phyloP scores from a whole-genome alignment of 163 green algal species.

The Scenedesmus sp. region DNA sequence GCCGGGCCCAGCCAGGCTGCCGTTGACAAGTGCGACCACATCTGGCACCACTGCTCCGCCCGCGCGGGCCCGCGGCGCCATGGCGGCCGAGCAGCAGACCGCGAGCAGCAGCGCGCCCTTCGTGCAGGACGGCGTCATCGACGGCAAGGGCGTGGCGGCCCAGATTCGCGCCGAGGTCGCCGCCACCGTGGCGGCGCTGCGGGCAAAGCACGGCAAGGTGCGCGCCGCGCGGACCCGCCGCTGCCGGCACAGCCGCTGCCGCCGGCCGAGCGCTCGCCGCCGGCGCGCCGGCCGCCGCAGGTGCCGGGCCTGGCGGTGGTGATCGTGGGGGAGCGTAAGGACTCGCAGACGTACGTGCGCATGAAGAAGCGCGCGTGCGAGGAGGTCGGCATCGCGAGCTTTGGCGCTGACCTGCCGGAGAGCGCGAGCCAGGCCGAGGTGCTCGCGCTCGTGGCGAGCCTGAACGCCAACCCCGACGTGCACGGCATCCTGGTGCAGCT shows the following conservation, averaged over 20 bases:
- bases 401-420: slow-evolving; percentile 82
- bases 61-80: too few relatives aligned
- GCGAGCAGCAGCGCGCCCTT: too few relatives aligned
- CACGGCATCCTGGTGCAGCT: slow-evolving; percentile 99
- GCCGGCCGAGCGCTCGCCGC: neutral
- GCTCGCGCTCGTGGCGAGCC: slow-evolving; percentile 76
- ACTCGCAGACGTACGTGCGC: slow-evolving; percentile 94
- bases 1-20: too few relatives aligned
- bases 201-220: slow-evolving; percentile 62
- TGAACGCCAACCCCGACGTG: slow-evolving; percentile 89
- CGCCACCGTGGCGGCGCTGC: slow-evolving; percentile 74
- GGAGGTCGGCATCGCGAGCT: slow-evolving; percentile 86
- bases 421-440: slow-evolving; percentile 82
- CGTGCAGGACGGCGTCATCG: slow-evolving; percentile 78
- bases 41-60: too few relatives aligned
- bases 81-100: too few relatives aligned
- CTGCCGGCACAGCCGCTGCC: neutral
- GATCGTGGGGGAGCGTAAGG: slow-evolving; percentile 88
- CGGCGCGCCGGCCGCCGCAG: slow-evolving; percentile 44
- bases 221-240: neutral
- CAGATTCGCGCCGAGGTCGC: slow-evolving; percentile 86
- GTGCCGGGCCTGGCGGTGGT: slow-evolving; percentile 92
- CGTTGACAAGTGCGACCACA: too few relatives aligned
- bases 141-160: slow-evolving; percentile 89
- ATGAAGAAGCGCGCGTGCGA: slow-evolving; percentile 93